phyloP scores from a whole-genome alignment of 2,329 filamentous ascomycete genomes.

The Colletotrichum sublineola region DNA sequence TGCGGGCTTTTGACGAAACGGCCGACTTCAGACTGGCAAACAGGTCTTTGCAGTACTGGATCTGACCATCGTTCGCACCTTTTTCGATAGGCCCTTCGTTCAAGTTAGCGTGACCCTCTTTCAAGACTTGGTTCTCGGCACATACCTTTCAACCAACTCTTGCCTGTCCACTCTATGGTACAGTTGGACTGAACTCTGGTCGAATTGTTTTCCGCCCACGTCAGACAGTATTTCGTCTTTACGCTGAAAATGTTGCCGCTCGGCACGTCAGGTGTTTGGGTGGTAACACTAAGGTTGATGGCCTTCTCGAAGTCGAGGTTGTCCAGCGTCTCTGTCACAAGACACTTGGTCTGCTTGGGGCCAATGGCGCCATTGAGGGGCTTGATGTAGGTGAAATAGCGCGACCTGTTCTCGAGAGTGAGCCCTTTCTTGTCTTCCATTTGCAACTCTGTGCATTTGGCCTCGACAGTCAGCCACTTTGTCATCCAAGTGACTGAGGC shows the following conservation, averaged over 20 bases:
- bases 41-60: conserved; percentile 84
- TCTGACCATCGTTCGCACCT: conserved; percentile 91
- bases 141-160: conserved; percentile 96
- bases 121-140: conserved; percentile 22
- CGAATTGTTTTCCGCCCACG: conserved; percentile 88
- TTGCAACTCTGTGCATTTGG: conserved; percentile 90
- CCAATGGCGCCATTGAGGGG: conserved; percentile 87
- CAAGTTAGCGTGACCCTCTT: conserved; percentile 48
- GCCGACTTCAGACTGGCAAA: conserved; percentile 80
- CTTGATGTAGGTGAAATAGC: conserved; percentile 90
- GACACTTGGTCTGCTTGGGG: conserved; percentile 94
- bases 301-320: conserved; percentile 88
- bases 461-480: conserved; percentile 87
- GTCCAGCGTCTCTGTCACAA: conserved; percentile 88
- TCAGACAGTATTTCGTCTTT: conserved; percentile 95
- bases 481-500: conserved; percentile 84
- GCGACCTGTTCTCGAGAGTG: conserved; percentile 78
- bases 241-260: conserved; percentile 91
- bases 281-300: conserved; percentile 84
- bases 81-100: conserved; percentile 90
- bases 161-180: conserved; percentile 94
- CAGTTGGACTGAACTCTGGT: conserved; percentile 91
- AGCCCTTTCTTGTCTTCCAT: conserved; percentile 88
- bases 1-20: conserved; percentile 74
- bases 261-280: conserved; percentile 94